Evolutionary conservation across 306 rosid genomes (phyloP), one percentile per base, ranked within the genome.

Genomic region (Pyrus pyrifolia): DNA sequence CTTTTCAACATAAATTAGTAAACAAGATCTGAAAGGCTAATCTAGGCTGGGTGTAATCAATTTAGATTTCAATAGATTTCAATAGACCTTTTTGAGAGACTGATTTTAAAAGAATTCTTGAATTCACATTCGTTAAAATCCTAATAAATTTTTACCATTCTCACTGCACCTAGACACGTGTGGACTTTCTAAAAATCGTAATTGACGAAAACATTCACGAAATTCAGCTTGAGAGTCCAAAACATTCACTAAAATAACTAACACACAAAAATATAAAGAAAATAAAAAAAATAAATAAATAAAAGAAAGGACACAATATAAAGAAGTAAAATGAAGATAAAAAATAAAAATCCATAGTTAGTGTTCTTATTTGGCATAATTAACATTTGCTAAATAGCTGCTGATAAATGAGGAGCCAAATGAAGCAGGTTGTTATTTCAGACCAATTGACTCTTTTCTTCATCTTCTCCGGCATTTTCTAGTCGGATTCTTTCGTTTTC

Each of bases 391-490:
- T 60, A 8, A 19, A 42, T 22, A 40, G 11, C 70, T 19, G 30
- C 45, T 19, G 29, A 45, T 11, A 25, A 18, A 31, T 8, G 23
- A 1, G 15, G 40, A 38, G 59, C 61, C 49, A 45, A 44, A 7
- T 19, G 70, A 62, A 19, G 70, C n/a, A 29, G 30, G 4, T 6
- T 10, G 23, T 62, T 4, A 4, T 31, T 57, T 87, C 80, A 89
- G 42, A 93, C 93, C 64, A 91, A 78, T 3, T 89, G 88, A 77
- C 87, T 91, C 68, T 64, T 89, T 73, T 87, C 96, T 67, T 93
- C 98, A 74, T 82, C 67, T 40, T 80, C 81, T 72, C 15, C 79
- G 21, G 4, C 81, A 74, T 40, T 71, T 61, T 80, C 74, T 10
- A 71, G 64, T 25, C 70, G 76, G 42, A 15, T 49, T 44, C 75